A percentile compares a stretch with the other conserved stretches of the same genome.
These are phyloP conservation scores for Vachellia collinsii DNA, from an alignment of 306 rosid species.

Conservation along the genomic window DNA sequence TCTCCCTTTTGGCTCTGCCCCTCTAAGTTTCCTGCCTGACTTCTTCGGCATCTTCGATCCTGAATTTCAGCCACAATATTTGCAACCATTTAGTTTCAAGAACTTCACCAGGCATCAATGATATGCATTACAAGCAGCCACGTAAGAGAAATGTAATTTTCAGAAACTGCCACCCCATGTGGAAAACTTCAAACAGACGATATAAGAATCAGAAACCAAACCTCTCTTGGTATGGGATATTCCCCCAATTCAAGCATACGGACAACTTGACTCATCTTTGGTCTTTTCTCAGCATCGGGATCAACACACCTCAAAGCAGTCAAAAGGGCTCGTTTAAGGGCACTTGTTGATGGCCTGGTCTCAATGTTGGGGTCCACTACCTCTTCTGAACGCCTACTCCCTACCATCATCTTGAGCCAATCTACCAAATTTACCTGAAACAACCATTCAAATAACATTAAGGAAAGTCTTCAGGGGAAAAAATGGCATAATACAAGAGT, in stretches of 20 bases:
- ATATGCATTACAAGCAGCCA: background rate
- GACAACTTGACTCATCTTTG: conserved; percentile 83
- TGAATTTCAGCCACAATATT: conserved; percentile 32
- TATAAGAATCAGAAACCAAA: conserved; percentile 42
- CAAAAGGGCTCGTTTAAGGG: conserved; percentile 74
- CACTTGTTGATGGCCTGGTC: conserved; percentile 74
- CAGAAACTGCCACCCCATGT: background rate
- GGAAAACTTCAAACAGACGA: conserved; percentile 13
- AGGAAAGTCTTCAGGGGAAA: background rate
- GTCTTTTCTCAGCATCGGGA: conserved; percentile 79
- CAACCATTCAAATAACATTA: conserved; percentile 28
- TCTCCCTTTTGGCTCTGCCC: conserved; percentile 48
- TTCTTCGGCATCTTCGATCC: conserved; percentile 66
- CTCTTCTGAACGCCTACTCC: conserved; percentile 81
- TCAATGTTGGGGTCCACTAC: conserved; percentile 82
- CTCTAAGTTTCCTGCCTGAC: conserved; percentile 54
- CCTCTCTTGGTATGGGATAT: conserved; percentile 86
- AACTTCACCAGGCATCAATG: conserved; percentile 12
- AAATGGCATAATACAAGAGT: background rate
- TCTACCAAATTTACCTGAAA: conserved; percentile 76
- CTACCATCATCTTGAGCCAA: conserved; percentile 88
- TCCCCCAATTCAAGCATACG: conserved; percentile 91
- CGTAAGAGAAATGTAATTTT: background rate
- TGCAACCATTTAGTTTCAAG: conserved; percentile 28
- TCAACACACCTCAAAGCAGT: conserved; percentile 91